A percentile compares a stretch with the other conserved stretches of the same genome.
Conservation (phyloP, 1,284 basidiomycete species). For the Sutorius eximius region DNA sequence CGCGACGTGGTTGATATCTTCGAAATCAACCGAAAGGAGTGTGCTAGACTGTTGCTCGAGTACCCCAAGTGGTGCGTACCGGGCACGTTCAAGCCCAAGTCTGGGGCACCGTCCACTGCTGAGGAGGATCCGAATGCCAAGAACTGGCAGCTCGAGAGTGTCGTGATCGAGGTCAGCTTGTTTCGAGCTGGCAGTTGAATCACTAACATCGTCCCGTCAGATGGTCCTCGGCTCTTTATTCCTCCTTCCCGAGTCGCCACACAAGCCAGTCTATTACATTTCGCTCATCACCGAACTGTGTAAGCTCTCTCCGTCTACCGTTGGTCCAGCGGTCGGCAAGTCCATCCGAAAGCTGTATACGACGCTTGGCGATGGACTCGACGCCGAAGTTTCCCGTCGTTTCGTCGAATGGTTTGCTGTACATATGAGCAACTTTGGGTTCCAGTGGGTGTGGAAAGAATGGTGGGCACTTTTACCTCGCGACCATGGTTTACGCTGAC, state of each 20-base stretch:
- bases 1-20: conserved; percentile 90
- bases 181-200: neutral
- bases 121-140: conserved; percentile 55
- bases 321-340: conserved; percentile 95
- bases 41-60: conserved; percentile 83
- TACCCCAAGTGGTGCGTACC: conserved; percentile 83
- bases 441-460: conserved; percentile 99
- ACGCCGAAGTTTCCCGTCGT: conserved; percentile 78
- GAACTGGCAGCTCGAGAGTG: conserved; percentile 78
- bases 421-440: conserved; percentile 97
- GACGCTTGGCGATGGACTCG: conserved; percentile 76
- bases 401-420: conserved; percentile 95
- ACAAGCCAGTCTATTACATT: conserved; percentile 86
- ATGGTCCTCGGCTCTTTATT: conserved; percentile 77
- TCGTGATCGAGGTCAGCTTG: conserved; percentile 66
- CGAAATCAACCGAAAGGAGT: conserved; percentile 96
- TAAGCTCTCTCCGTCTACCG: conserved; percentile 85
- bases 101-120: conserved; percentile 49
- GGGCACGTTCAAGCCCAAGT: conserved; percentile 81
- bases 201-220: conserved; percentile 37
- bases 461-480: conserved; percentile 60
- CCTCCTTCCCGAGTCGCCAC: conserved; percentile 73
- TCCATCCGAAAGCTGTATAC: conserved; percentile 87
- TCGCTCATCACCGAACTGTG: conserved; percentile 92
- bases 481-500: neutral